Conservation (phyloP, 495 filamentous ascomycete species). For the Aspergillus indologenus region DNA sequence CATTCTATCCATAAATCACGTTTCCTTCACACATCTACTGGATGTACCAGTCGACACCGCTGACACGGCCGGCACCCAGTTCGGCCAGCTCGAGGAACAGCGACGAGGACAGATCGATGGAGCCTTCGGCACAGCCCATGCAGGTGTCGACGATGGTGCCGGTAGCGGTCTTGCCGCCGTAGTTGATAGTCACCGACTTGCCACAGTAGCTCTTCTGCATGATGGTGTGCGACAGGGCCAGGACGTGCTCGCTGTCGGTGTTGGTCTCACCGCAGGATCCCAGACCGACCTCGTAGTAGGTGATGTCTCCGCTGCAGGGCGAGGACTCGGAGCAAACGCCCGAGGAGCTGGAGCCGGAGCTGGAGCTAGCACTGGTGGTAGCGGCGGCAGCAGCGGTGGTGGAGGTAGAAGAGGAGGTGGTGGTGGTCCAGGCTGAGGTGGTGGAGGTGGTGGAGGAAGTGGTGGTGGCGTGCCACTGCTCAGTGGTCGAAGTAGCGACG, state of each 20-base stretch:
- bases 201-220: conserved; percentile 65
- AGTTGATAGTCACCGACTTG: conserved; percentile 59
- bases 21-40: conserved; percentile 24
- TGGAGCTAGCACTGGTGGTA: conserved; percentile 15
- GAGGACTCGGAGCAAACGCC: conserved; percentile 35
- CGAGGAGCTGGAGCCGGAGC: conserved; percentile 14
- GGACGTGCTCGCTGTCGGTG: conserved; percentile 41
- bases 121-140: conserved; percentile 55
- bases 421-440: neutral
- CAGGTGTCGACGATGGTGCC: conserved; percentile 72
- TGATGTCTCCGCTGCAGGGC: conserved; percentile 41
- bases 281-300: conserved; percentile 47
- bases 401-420: neutral
- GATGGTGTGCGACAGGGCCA: conserved; percentile 47
- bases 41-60: conserved; percentile 37
- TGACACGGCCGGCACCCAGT: conserved; percentile 29
- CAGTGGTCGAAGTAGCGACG: neutral
- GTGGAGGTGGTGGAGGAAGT: neutral
- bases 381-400: conserved; percentile 11
- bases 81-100: conserved; percentile 39
- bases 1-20: conserved; percentile 3
- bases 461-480: neutral
- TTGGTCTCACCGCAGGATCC: conserved; percentile 47
- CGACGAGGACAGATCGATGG: conserved; percentile 46
- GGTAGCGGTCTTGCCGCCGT: conserved; percentile 51